A percentile compares a stretch with the other conserved stretches of the same genome.
phyloP scores from a whole-genome alignment of 495 filamentous ascomycete genomes.

The Penicillium samsonianum region DNA sequence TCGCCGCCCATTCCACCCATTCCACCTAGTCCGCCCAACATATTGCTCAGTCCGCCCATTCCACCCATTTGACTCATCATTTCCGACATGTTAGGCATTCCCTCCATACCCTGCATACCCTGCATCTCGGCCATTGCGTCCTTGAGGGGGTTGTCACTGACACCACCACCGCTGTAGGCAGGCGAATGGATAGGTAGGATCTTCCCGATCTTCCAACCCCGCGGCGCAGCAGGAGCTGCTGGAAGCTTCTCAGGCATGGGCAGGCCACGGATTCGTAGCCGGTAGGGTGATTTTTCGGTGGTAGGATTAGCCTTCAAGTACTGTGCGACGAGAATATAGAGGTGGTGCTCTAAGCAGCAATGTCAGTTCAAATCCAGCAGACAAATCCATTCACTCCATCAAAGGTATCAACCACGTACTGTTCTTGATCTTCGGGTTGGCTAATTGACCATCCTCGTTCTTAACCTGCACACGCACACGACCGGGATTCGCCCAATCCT shows the following conservation, averaged over 20 bases:
- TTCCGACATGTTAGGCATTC: slow-evolving; percentile 43
- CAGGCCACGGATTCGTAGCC: slow-evolving; percentile 66
- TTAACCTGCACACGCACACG: slow-evolving; percentile 79
- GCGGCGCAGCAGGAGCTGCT: slow-evolving; percentile 72
- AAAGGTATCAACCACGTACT: slow-evolving; percentile 51
- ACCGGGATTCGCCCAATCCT: slow-evolving; percentile 97
- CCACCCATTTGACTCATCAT: slow-evolving; percentile 25
- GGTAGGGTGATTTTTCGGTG: slow-evolving; percentile 63
- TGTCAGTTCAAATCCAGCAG: background rate
- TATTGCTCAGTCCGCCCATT: slow-evolving; percentile 38
- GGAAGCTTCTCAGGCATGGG: slow-evolving; percentile 65
- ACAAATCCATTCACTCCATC: background rate
- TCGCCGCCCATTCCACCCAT: slow-evolving; percentile 38
- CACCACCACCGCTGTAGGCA: slow-evolving; percentile 88
- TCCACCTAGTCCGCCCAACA: slow-evolving; percentile 37
- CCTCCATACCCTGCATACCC: slow-evolving; percentile 53
- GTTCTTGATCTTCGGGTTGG: slow-evolving; percentile 66
- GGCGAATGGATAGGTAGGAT: slow-evolving; percentile 85
- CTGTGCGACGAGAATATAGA: slow-evolving; percentile 73
- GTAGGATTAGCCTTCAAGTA: slow-evolving; percentile 78
- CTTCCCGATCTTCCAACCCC: slow-evolving; percentile 87
- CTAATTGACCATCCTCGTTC: slow-evolving; percentile 47
- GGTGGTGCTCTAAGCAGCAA: slow-evolving; percentile 67
- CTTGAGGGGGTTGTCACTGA: slow-evolving; percentile 94
- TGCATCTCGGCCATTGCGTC: slow-evolving; percentile 97